Base-by-base conservation (phyloP, 768 basidiomycete genomes). In the Chalciporus pseudorubinellus region DNA sequence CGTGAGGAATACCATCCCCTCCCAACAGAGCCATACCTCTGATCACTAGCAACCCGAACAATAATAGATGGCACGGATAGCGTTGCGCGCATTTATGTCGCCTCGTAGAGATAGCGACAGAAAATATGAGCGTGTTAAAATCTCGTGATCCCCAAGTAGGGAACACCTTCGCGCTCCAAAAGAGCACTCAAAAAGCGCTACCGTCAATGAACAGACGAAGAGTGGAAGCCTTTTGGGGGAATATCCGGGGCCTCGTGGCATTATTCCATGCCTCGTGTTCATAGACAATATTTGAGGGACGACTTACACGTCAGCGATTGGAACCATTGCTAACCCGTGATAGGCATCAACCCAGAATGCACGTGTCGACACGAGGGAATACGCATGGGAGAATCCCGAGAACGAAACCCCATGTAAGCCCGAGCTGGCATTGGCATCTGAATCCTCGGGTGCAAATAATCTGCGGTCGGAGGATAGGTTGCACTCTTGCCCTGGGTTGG, bases 261-360 rank as follows among this genome's bases (percentile, higher is more conserved):
- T 21, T 26, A 46, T 46, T 43, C 22, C 48, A 45, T 47, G 40
- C 41, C 40, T 44, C 53, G 24, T 44, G 50, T 47, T 22, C 39
- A 43, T 39, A 41, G 6, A 59, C 28, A 46, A 42, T 47, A 29
- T 18, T 26, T 31, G 26, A 42, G 9, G 19, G 20, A 16, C 24
- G 34, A 78, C 84, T 67, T 63, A 90, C 87, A 79, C 78, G 70
- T 94, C 92, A 28, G 89, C 89, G 56, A 92, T 79, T 4, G 92
- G 91, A 18, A 92, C 88, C 79, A 95, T 87, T 1, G 87, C 79
- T 16, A 94, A 72, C 6, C 83, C 82, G 64, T 92, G 90, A 63
- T 82, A 93, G 7, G 80, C 77, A 67, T 95, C 92, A 53, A 92
- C 81, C 52, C 89, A 73, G 69, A 95, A 95, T 3, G 90, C 86